Conservation (phyloP, 1,284 basidiomycete species). For the Ganoderma boninense region DNA sequence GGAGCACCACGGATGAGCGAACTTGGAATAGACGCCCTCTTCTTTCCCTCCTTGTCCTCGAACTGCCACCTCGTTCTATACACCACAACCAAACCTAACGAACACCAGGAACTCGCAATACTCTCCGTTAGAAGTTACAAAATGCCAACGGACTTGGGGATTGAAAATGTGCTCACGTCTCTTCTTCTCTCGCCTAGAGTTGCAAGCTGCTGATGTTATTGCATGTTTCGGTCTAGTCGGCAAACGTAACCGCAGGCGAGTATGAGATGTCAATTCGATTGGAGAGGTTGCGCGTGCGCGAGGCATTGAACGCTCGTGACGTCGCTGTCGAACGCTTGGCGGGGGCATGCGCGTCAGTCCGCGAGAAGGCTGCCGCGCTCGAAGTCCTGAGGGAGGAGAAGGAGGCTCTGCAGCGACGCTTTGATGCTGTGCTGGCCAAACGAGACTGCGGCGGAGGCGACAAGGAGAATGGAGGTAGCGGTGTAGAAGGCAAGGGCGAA, state of each 20-base stretch:
- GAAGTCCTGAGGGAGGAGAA: slow-evolving; percentile 56
- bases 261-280: slow-evolving; percentile 49
- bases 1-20: no score
- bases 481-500: slow-evolving; percentile 6
- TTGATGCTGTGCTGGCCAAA: slow-evolving; percentile 19
- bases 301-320: slow-evolving; percentile 72
- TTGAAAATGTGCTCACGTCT: neutral
- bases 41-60: neutral
- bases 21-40: neutral
- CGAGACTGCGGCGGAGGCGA: neutral
- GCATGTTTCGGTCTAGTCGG: no score
- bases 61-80: neutral
- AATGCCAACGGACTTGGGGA: neutral
- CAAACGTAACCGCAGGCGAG: slow-evolving; percentile 14
- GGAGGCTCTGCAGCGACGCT: slow-evolving; percentile 37
- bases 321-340: slow-evolving; percentile 66
- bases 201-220: no score
- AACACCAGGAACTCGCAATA: no score
- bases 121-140: no score
- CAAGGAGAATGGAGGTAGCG: slow-evolving; percentile 11
- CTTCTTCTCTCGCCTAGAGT: neutral
- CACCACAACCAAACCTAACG: no score
- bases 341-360: slow-evolving; percentile 66
- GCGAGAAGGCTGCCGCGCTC: slow-evolving; percentile 64
- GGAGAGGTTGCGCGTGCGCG: slow-evolving; percentile 61